Evolutionary conservation across 371 early-diverging fungal species (phyloP).

Genomic region (Entomophthora muscae): DNA sequence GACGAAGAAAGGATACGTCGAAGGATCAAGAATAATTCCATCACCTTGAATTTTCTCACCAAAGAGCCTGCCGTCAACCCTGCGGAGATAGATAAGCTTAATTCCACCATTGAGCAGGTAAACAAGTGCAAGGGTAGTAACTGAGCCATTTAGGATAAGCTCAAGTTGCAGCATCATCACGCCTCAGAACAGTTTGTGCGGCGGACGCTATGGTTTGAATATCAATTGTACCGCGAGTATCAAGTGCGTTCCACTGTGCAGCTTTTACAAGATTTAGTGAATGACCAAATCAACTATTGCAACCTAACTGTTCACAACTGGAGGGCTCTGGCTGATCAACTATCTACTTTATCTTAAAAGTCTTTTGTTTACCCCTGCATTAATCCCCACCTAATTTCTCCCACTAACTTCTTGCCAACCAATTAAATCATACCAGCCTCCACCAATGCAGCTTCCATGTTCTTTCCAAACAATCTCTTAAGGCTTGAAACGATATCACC

Average conservation of each 20-base stretch:
- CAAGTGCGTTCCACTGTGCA: background rate
- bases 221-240: background rate
- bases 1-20: background rate
- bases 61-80: background rate
- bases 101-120: background rate
- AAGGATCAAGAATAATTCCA: background rate
- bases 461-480: no score
- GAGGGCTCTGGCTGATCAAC: background rate
- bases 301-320: conserved; percentile 1
- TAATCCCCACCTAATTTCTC: no score
- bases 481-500: no score
- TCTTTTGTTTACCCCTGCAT: no score
- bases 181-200: background rate
- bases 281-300: background rate
- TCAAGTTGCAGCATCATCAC: background rate
- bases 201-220: background rate
- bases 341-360: background rate
- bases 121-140: background rate
- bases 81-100: background rate
- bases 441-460: no score
- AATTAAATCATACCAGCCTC: no score
- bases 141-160: background rate
- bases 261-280: background rate
- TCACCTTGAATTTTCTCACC: background rate
- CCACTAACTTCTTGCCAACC: no score